Base-by-base conservation (phyloP, 1,139 yeast genomes). In the Taphrina confusa region DNA sequence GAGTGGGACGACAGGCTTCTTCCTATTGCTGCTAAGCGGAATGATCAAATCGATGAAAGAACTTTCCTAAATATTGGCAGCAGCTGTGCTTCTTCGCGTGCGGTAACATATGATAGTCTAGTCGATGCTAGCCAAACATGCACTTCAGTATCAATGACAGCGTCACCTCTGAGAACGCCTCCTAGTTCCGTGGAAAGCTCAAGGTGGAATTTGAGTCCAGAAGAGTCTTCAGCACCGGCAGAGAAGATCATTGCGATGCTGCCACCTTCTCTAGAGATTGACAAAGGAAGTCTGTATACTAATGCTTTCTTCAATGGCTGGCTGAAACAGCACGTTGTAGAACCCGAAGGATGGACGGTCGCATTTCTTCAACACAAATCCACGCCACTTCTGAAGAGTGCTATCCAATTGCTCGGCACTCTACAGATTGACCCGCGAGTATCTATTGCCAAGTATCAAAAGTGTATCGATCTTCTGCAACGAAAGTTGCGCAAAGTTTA, bases 231-330 rank as follows among this genome's bases (percentile, higher is more conserved):
- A n/a, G n/a, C n/a, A n/a, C n/a, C n/a, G n/a, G n/a, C n/a, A n/a
- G n/a, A n/a, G n/a, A n/a, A n/a, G n/a, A n/a, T n/a, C n/a, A n/a
- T n/a, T n/a, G n/a, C n/a, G n/a, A n/a, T n/a, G n/a, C 18, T 37
- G 9, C 42, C 42, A 25, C 6, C 25, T 18, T 18, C 25, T 2
- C 25, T 37, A 4, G 23, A 18, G n/a, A 16, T 12, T 2, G 42
- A 37, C 25, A 16, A n/a, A 37, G 42, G 20, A 2, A 37, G n/a
- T 2, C 42, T 37, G 1, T 37, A 37, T 18, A 37, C 42, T 25
- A 37, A 37, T 37, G 42, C 42, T 9, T 37, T 37, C 42, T 37
- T 37, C 42, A 37, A 37, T 37, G 42, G 42, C 22, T 37, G 42
- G 42, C 42, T 37, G 25, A 37, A 37, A 2, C 23, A 37, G 42